phyloP scores from a whole-genome alignment of 2,329 filamentous ascomycete genomes.

The Trichoderma polysporum region DNA sequence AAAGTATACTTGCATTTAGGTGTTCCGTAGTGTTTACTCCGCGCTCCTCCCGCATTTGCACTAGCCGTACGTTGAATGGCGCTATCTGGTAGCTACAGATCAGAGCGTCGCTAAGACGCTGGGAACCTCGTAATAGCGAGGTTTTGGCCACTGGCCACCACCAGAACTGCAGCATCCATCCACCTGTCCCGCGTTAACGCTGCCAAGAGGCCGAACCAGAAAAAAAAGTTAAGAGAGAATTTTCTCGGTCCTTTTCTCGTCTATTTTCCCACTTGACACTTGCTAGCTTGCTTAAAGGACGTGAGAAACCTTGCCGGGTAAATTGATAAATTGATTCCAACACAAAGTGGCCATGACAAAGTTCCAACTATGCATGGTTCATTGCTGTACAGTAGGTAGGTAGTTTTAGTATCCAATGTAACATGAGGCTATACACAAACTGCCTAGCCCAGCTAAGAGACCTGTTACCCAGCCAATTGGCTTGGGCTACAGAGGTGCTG shows the following conservation, averaged over 20 bases:
- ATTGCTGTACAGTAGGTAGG: too few species aligned
- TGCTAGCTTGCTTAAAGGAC: neutral
- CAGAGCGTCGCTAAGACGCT: constrained; percentile 6
- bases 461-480: neutral
- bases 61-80: constrained; percentile 11
- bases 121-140: constrained; percentile 7
- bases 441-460: neutral
- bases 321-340: constrained; percentile 2
- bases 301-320: constrained; percentile 11
- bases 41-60: constrained; percentile 11
- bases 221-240: neutral
- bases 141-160: neutral
- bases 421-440: neutral
- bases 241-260: constrained; percentile 1
- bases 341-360: neutral
- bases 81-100: constrained; percentile 19
- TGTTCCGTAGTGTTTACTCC: too few species aligned
- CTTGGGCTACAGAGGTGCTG: neutral
- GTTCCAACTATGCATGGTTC: constrained; percentile 1
- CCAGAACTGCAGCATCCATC: neutral
- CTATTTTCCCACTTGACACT: neutral
- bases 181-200: neutral
- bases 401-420: neutral
- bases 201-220: constrained; percentile 6
- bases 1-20: neutral